Evolutionary conservation across 495 filamentous ascomycete genomes (phyloP).

Genomic region (Aeminium ludgeri): DNA sequence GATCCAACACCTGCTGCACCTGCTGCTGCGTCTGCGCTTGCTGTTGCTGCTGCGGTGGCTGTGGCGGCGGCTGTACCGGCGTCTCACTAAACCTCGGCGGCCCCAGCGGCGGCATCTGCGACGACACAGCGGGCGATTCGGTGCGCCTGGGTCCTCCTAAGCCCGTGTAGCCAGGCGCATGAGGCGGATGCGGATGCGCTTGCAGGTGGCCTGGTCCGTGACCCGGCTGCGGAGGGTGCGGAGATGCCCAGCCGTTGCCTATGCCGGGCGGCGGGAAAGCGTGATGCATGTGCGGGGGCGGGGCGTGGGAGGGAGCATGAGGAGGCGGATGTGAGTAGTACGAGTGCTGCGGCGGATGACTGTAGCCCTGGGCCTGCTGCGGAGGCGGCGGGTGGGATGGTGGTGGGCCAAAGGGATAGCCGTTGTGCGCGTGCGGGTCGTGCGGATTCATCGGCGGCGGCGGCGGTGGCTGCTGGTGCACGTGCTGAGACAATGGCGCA

Average conservation of each 20-base stretch:
- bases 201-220: not conserved
- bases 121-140: not conserved
- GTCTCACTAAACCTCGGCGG: too few species aligned
- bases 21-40: too few species aligned
- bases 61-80: too few species aligned
- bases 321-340: not conserved
- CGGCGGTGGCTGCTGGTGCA: constrained; percentile 7
- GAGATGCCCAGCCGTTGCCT: too few species aligned
- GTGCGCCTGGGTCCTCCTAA: not conserved
- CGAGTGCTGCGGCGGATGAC: constrained; percentile 8
- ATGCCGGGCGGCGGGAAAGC: not conserved
- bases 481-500: constrained; percentile 5
- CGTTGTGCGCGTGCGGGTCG: too few species aligned
- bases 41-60: too few species aligned
- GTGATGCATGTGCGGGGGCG: not conserved
- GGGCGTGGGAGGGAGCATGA: constrained; percentile 8
- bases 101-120: not conserved
- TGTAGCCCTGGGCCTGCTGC: constrained; percentile 5
- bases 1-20: too few species aligned
- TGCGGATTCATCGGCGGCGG: too few species aligned
- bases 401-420: too few species aligned
- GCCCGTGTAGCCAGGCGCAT: constrained; percentile 1
- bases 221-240: not conserved
- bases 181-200: not conserved
- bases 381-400: not conserved